Conservation (phyloP, 257 asterid genomes). For the Solanum phureja region DNA sequence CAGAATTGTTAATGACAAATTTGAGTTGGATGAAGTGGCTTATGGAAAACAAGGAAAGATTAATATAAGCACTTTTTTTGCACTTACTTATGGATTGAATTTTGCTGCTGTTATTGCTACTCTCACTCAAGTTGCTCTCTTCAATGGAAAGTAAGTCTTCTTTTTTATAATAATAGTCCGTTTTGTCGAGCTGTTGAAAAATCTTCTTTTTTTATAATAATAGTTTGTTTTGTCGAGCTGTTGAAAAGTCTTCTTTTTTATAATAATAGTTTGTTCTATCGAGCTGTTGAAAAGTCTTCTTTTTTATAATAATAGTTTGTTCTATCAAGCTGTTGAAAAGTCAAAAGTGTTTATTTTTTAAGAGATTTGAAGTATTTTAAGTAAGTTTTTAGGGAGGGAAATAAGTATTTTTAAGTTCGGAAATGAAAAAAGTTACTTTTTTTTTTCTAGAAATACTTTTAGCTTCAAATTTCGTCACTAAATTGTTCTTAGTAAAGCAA, state of each 20-base stretch:
- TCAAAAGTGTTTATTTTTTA: neutral
- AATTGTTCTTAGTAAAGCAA: neutral
- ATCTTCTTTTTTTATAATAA: neutral
- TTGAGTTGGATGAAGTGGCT: neutral
- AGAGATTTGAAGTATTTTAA: neutral
- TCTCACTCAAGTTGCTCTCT: neutral
- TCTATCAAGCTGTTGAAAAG: neutral
- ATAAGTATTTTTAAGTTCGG: neutral
- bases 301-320: no score
- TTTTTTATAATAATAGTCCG: no score
- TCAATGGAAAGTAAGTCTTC: neutral
- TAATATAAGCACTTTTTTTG: neutral
- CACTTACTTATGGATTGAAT: neutral
- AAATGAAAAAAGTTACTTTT: neutral
- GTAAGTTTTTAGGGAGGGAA: neutral
- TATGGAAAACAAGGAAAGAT: neutral
- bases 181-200: no score
- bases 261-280: no score
- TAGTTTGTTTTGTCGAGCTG: no score
- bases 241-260: no score
- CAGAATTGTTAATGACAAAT: neutral
- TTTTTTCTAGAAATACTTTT: neutral
- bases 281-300: neutral
- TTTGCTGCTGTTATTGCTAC: neutral
- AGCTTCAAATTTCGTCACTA: neutral